Evolutionary conservation across 495 filamentous ascomycete genomes (phyloP).

Genomic region (Penicillium macrosclerotiorum): DNA sequence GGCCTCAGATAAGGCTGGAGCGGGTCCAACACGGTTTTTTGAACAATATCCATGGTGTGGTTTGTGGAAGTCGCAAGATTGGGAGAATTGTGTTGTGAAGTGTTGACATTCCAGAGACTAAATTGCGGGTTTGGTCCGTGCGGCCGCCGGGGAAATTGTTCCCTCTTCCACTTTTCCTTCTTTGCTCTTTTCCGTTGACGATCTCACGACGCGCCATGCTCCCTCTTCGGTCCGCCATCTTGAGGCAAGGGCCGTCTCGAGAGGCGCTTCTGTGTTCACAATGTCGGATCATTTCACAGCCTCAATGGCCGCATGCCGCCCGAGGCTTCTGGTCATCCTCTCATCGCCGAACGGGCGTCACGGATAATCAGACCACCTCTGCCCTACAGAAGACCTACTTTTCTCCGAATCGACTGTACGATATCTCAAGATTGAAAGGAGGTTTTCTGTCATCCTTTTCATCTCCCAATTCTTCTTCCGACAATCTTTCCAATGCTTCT

Average conservation of each 20-base stretch:
- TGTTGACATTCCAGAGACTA: slow-evolving; percentile 25
- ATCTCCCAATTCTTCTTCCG: slow-evolving; percentile 19
- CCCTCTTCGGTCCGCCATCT: slow-evolving; percentile 40
- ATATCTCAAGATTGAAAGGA: slow-evolving; percentile 17
- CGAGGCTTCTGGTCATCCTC: slow-evolving; percentile 37
- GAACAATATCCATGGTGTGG: slow-evolving; percentile 38
- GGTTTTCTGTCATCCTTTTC: slow-evolving; percentile 31
- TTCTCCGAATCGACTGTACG: slow-evolving; percentile 32
- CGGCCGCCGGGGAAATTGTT: slow-evolving; percentile 32
- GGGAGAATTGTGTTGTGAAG: slow-evolving; percentile 3
- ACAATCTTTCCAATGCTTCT: slow-evolving; percentile 7
- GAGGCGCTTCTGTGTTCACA: slow-evolving; percentile 35
- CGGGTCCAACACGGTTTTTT: slow-evolving; percentile 55
- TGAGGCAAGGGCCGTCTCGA: slow-evolving; percentile 31
- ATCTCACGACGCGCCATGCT: slow-evolving; percentile 36
- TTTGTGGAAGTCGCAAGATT: background rate
- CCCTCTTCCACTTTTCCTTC: slow-evolving; percentile 24
- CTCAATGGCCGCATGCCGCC: slow-evolving; percentile 15
- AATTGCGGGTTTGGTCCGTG: slow-evolving; percentile 36
- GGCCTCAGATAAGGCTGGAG: slow-evolving; percentile 69
- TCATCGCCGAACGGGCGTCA: slow-evolving; percentile 28
- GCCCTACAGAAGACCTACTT: slow-evolving; percentile 42
- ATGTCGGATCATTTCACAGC: slow-evolving; percentile 27
- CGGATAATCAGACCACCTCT: slow-evolving; percentile 26
- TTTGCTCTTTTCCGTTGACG: slow-evolving; percentile 4